These are phyloP conservation scores for Malus fusca DNA, from an alignment of 306 rosid species.

Conservation along the genomic window DNA sequence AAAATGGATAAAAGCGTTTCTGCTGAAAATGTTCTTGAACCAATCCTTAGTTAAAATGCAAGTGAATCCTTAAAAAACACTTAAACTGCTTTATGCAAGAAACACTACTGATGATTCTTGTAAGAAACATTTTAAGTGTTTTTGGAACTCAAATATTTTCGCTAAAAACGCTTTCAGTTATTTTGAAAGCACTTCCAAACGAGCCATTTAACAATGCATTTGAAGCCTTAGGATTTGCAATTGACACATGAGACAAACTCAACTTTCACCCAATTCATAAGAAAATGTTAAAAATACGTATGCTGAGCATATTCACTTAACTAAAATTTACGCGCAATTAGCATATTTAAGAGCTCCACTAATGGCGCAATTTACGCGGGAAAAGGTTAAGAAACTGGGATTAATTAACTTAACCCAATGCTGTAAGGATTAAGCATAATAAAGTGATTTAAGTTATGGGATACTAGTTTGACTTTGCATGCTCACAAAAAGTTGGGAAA, in stretches of 20 bases:
- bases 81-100: no score
- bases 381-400: slow-evolving; percentile 14
- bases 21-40: no score
- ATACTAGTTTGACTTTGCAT: slow-evolving; percentile 1
- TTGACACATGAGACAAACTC: slow-evolving; percentile 15
- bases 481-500: not conserved
- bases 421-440: not conserved
- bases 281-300: not conserved
- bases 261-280: slow-evolving; percentile 13
- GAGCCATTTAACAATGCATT: not conserved
- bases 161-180: no score
- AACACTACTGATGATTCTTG: no score
- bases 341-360: not conserved
- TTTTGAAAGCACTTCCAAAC: no score
- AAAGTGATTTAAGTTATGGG: not conserved
- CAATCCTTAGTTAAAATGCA: no score
- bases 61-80: no score
- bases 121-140: no score
- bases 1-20: no score
- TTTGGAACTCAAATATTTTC: no score
- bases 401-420: not conserved
- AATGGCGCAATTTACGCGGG: slow-evolving; percentile 26
- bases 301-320: slow-evolving; percentile 1
- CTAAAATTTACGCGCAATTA: not conserved
- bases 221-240: not conserved